Base-by-base conservation (phyloP, 176 grass and related monocot genomes). In the Stipa capillata region DNA sequence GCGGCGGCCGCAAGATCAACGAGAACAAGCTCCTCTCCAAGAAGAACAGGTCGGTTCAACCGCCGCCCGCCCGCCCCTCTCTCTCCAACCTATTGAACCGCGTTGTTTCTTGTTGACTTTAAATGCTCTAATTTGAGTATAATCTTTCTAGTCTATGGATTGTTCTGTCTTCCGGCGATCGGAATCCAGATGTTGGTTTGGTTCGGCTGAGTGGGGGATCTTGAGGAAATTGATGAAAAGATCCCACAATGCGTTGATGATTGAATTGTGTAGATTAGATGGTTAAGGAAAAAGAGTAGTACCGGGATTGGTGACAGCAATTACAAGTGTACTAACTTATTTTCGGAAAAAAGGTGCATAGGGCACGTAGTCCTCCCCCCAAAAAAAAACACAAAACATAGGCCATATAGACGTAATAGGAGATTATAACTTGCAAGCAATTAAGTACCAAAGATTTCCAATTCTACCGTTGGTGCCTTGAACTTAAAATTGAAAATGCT, bases 11-110 rank as follows among this genome's bases (percentile, higher is more conserved):
- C 69, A 99, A 95, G 90, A 99, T 99, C 61, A 99, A 95, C 73
- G 96, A 99, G 92, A 99, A 99, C 77, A 99, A 99, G 78, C 90
- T 99, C 65, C 96, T 99, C 28, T 95, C 96, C 63, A 99, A 94
- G 86, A 99, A 99, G 90, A 94, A 87, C 70, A 94, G 96, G 92
- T 95, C 72, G 6, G 15, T 44, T 16, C 37, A 41, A 16, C 2
- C 24, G n/a, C n/a, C n/a, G n/a, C n/a, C n/a, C n/a, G n/a, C n/a
- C n/a, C n/a, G n/a, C 66, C 65, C 66, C 41, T 29, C 8, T 23
- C 41, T n/a, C 21, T 21, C 7, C 24, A n/a, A n/a, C 41, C 21
- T 3, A 4, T 23, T 36, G 9, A 40, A 40, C 35, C 62, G 35
- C 62, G 10, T 68, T 27, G 41, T 29, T 11, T 24, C 66, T 18